Conservation (phyloP, 352 stramenopile genomes). For the Globisporangium cederbergense region DNA sequence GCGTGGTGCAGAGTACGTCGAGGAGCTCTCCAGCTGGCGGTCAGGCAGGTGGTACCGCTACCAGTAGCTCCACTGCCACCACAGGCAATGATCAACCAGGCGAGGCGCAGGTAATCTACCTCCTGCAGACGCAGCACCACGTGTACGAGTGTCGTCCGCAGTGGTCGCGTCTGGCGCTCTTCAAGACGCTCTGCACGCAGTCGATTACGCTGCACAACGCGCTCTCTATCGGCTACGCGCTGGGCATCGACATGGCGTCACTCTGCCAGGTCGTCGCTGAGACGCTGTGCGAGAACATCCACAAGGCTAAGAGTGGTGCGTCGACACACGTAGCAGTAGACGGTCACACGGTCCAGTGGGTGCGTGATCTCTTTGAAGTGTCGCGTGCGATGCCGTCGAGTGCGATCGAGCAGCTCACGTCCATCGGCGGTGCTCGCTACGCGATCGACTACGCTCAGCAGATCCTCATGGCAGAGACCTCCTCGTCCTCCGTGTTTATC, state of each 20-base stretch:
- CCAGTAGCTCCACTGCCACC: background rate
- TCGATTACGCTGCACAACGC: conserved; percentile 61
- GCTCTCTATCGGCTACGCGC: conserved; percentile 80
- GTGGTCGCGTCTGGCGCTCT: conserved; percentile 80
- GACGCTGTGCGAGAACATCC: conserved; percentile 53
- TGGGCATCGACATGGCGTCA: conserved; percentile 86
- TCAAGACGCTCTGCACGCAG: conserved; percentile 59
- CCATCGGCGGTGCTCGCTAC: conserved; percentile 42
- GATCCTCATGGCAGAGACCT: conserved; percentile 32
- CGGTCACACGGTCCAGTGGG: conserved; percentile 42
- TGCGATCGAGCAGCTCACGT: conserved; percentile 63
- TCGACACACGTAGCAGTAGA: conserved; percentile 17
- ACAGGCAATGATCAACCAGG: conserved; percentile 18
- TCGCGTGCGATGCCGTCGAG: conserved; percentile 67
- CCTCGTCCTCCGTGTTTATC: conserved; percentile 20
- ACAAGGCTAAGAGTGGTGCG: conserved; percentile 16
- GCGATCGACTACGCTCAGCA: conserved; percentile 64
- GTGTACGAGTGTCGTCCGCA: conserved; percentile 86
- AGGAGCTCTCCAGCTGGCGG: conserved; percentile 13
- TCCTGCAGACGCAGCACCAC: conserved; percentile 76
- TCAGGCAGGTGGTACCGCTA: background rate
- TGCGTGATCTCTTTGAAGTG: conserved; percentile 71
- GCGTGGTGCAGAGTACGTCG: conserved; percentile 62
- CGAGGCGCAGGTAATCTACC: conserved; percentile 71
- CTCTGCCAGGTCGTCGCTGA: conserved; percentile 82